Percentiles rank a stretch among this genome's conserved stretches.
phyloP scores from a whole-genome alignment of 257 asterid genomes.

The Lavandula angustifolia region DNA sequence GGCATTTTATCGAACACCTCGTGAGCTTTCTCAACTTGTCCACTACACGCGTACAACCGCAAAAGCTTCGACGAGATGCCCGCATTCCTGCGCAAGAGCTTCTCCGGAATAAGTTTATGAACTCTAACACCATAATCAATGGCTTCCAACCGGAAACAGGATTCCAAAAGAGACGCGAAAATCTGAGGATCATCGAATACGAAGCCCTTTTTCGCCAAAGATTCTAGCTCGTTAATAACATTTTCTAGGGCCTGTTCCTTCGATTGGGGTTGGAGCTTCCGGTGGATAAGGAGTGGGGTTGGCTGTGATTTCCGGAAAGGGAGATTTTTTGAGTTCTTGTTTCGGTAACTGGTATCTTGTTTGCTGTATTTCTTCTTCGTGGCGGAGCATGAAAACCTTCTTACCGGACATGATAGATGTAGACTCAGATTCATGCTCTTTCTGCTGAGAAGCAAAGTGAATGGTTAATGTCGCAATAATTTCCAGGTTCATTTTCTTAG shows the following conservation, averaged over 20 bases:
- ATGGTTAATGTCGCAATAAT: not conserved
- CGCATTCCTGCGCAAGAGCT: constrained; percentile 52
- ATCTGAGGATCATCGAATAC: constrained; percentile 59
- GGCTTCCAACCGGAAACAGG: constrained; percentile 65
- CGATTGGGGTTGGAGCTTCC: constrained; percentile 40
- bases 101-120: constrained; percentile 61
- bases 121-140: constrained; percentile 49
- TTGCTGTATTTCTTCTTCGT: constrained; percentile 36
- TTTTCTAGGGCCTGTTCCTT: constrained; percentile 66
- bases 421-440: constrained; percentile 33
- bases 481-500: not conserved
- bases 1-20: constrained; percentile 81
- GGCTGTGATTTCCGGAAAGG: constrained; percentile 54
- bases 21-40: constrained; percentile 67
- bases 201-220: constrained; percentile 55
- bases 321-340: constrained; percentile 34
- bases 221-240: constrained; percentile 51
- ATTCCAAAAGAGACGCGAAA: constrained; percentile 74
- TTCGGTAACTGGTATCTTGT: constrained; percentile 21
- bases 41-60: constrained; percentile 49
- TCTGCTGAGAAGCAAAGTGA: not conserved
- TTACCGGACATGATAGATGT: constrained; percentile 19
- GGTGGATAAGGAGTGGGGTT: constrained; percentile 51
- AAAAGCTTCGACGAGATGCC: constrained; percentile 80
- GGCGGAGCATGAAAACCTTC: constrained; percentile 32